Evolutionary conservation across 331 rosid species (phyloP).

Genomic region (Quercus tomentella): DNA sequence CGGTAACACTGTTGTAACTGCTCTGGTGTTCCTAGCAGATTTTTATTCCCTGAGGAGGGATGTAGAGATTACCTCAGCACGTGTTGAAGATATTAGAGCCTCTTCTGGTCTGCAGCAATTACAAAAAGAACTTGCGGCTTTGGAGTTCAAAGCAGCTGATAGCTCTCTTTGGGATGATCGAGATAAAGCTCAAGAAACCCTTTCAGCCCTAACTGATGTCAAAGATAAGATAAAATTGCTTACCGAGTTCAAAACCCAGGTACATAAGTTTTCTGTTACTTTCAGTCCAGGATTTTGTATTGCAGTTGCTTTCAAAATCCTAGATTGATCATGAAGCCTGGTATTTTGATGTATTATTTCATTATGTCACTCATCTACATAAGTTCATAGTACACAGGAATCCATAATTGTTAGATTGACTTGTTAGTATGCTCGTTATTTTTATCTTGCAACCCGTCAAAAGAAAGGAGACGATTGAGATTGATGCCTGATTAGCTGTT

Average conservation of each 20-base stretch:
- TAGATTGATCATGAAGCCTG: not conserved
- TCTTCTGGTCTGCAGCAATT: slow-evolving; percentile 60
- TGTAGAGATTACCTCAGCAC: slow-evolving; percentile 61
- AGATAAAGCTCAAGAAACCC: slow-evolving; percentile 76
- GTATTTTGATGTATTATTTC: not conserved
- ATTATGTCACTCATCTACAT: not conserved
- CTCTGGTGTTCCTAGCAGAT: slow-evolving; percentile 41
- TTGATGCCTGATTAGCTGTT: not conserved
- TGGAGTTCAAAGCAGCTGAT: slow-evolving; percentile 74
- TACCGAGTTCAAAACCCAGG: slow-evolving; percentile 71
- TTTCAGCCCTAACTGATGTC: slow-evolving; percentile 63
- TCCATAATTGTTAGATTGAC: not conserved
- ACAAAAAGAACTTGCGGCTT: slow-evolving; percentile 56
- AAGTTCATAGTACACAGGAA: not conserved
- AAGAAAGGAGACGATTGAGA: not conserved
- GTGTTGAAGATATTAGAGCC: slow-evolving; percentile 68
- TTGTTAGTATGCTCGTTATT: not conserved
- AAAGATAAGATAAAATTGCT: slow-evolving; percentile 82
- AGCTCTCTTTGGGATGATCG: slow-evolving; percentile 80
- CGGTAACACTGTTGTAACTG: not conserved
- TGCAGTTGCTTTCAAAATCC: not conserved
- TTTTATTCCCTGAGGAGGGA: slow-evolving; percentile 76
- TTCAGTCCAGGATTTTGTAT: not conserved
- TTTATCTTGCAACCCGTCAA: not conserved
- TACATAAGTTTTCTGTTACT: slow-evolving; percentile 15